Base-by-base conservation (phyloP, 2,329 filamentous ascomycete genomes). In the Beauveria varroae region DNA sequence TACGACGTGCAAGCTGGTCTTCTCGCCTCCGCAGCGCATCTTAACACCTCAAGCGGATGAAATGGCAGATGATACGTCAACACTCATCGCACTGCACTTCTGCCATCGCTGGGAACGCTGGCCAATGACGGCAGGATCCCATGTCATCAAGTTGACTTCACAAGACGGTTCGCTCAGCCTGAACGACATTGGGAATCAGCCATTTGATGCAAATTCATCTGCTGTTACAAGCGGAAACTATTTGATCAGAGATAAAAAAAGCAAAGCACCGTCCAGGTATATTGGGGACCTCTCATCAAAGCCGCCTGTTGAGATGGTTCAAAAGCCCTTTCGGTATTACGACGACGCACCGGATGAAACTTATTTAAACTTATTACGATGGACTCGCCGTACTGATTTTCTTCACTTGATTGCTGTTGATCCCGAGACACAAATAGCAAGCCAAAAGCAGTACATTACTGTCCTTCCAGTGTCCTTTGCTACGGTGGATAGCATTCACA, bases 361-460 rank as follows among this genome's bases (percentile, higher is more conserved):
- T 0, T 84, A 86, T 66, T 63, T 87, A 2, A 72, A 73, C 2
- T 67, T 86, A 0, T 71, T 66, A 20, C 77, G 71, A 47, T 83
- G 83, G 70, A 80, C 84, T 0, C 81, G 78, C 60, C 78, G 84
- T 49, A 74, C 76, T 3, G 86, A 89, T 66, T 85, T 87, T 54
- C 76, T 90, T 5, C 84, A 86, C 63, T 70, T 57, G 1, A 14
- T 70, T 5, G 34, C 55, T 0, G 1, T 63, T 46, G 63, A 67
- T 34, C 43, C 65, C 1, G 14, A 40, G 3, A 54, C 60, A 30
- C 30, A 60, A 10, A 60, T 64, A 1, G 64, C 70, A 1, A 76
- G 75, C 16, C 71, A 68, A 1, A 84, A 79, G 61, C 75, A 66
- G 40, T 81, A 78, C 66, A 66, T 68, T 0, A 67, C 74, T 5